phyloP scores from a whole-genome alignment of 176 grass and related monocot genomes.

The Coix lacrymajobi region DNA sequence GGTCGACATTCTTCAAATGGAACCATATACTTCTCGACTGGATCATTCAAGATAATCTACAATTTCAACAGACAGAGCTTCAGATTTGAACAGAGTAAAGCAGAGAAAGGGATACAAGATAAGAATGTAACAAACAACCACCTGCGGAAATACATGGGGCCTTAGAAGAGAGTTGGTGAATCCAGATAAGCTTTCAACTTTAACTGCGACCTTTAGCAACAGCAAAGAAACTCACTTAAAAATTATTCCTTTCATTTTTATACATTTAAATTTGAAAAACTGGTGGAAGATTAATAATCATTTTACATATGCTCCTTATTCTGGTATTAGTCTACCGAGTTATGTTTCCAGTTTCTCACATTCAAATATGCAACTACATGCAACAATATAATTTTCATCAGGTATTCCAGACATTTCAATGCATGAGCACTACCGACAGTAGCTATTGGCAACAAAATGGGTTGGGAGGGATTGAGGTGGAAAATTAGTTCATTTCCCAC shows the following conservation, averaged over 20 bases:
- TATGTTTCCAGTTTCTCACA: slow-evolving; percentile 6
- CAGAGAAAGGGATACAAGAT: slow-evolving; percentile 11
- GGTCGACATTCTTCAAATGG: slow-evolving; percentile 59
- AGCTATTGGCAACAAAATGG: background rate
- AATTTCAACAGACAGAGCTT: slow-evolving; percentile 10
- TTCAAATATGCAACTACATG: background rate
- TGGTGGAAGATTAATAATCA: background rate
- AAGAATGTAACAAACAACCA: background rate
- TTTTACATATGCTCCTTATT: background rate
- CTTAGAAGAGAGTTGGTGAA: slow-evolving; percentile 58
- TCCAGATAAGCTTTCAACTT: slow-evolving; percentile 77
- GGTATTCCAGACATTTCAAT: background rate
- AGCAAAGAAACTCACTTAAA: slow-evolving; percentile 17
- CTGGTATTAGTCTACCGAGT: background rate
- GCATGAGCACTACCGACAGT: background rate
- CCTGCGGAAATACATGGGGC: slow-evolving; percentile 66
- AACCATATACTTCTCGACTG: slow-evolving; percentile 85
- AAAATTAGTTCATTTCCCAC: background rate
- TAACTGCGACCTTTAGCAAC: slow-evolving; percentile 57
- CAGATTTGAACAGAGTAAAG: background rate
- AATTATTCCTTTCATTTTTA: slow-evolving; percentile 2
- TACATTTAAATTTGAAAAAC: background rate
- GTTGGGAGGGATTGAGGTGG: no score
- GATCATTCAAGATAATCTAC: slow-evolving; percentile 71
- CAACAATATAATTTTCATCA: background rate